Conservation (phyloP, 1,139 yeast genomes). For the Zygoascus sp. region DNA sequence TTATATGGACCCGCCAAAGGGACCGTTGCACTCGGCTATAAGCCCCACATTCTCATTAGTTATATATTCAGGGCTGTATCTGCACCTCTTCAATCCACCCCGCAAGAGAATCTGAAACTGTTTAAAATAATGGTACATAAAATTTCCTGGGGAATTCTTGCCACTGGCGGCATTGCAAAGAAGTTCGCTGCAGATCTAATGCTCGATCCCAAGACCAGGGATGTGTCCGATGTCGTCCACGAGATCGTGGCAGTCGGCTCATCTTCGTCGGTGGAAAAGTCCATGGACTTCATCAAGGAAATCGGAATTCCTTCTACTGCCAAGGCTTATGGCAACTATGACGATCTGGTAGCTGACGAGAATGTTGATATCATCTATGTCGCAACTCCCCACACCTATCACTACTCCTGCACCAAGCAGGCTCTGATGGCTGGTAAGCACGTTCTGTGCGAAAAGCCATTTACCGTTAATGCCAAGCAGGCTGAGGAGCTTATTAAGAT, state of each 20-base stretch:
- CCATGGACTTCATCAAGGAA: conserved; percentile 27
- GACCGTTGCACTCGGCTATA: not conserved
- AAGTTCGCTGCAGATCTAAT: conserved; percentile 30
- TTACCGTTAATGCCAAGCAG: conserved; percentile 50
- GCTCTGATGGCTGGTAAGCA: conserved; percentile 54
- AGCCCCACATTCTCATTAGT: too few relatives aligned
- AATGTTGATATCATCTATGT: conserved; percentile 52
- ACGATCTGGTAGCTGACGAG: conserved; percentile 41
- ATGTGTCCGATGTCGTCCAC: conserved; percentile 31
- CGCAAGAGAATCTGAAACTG: too few relatives aligned
- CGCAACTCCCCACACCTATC: conserved; percentile 57
- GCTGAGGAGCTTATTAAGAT: conserved; percentile 42
- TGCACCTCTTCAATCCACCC: not conserved
- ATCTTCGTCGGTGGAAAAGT: conserved; percentile 27
- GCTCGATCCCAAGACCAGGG: conserved; percentile 28
- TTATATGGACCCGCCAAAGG: not conserved
- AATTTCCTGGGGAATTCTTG: conserved; percentile 28
- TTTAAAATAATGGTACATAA: conserved; percentile 23
- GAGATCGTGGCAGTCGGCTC: conserved; percentile 35
- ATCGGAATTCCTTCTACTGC: conserved; percentile 18
- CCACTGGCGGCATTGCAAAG: conserved; percentile 32
- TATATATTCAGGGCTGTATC: too few relatives aligned
- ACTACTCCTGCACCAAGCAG: conserved; percentile 45
- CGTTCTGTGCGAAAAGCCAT: conserved; percentile 59
- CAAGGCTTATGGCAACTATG: conserved; percentile 34